Evolutionary conservation across 371 early-diverging fungal species (phyloP), one percentile per base, ranked within the genome.

Genomic region (Vittaforma corneae): DNA sequence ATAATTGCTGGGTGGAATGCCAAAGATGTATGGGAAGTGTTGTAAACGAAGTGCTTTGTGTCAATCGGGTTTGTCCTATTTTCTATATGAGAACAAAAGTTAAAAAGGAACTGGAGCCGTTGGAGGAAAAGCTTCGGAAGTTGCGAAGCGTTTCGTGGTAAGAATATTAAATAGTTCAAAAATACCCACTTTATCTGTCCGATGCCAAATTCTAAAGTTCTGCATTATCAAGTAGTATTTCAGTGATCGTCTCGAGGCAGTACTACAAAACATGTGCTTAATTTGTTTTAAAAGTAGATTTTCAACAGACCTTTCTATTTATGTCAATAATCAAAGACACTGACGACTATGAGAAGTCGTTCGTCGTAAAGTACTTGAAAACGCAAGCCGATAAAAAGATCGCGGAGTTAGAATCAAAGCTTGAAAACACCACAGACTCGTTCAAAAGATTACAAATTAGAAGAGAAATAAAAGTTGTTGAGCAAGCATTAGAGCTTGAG

Each of bases 31-130:
- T 94, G 79, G 92, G 94, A 30, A 86, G 88, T 62, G 72, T 94
- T 54, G 89, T 91, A 76, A 90, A 89, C 70, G 93, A 94, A 61
- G 92, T 98, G 3, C 81, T 96, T 58, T 98, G 99, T 81, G 86
- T 89, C 2, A 90, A 89, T 73, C 87, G 86, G 77, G 97, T 96
- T 78, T 82, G 99, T 77, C 91, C 95, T 1, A 95, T 97, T 48
- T 97, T 93, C 73, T 98, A 95, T 77, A 94, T 93, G 92, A 85
- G 99, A 68, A 93, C 88, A 72, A 93, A 93, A 79, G 90, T 86
- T 1, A 92, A 89, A 66, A 95, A 92, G 76, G 96, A 96, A 70
- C 81, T 91, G 70, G 81, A 84, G 42, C 89, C 89, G 28, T 82
- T 87, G 2, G 56, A 81, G 0, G 74, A 81, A 6, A 74, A 74